These are phyloP conservation scores for Nasturtium officinale DNA, from an alignment of 345 rosid species.

Conservation along the genomic window DNA sequence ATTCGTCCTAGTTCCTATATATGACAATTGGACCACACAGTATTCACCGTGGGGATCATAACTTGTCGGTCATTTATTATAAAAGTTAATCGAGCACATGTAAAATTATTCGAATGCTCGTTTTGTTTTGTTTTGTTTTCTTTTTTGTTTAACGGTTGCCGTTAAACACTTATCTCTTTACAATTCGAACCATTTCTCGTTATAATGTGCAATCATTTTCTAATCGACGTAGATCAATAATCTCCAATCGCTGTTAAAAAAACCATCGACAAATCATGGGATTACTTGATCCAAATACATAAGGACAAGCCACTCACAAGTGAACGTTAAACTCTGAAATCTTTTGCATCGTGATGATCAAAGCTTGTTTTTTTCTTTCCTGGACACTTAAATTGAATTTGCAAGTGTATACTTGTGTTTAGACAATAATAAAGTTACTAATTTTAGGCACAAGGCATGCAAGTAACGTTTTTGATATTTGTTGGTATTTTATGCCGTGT, in stretches of 20 bases:
- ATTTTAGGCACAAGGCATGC: neutral
- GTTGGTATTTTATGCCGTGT: conserved; percentile 5
- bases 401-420: neutral
- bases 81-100: neutral
- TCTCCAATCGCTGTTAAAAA: neutral
- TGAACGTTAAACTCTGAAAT: neutral
- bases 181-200: neutral
- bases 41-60: neutral
- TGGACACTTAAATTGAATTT: neutral
- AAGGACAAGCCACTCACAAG: conserved; percentile 1
- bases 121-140: too few relatives aligned
- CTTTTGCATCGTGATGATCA: neutral
- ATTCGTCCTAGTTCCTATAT: neutral
- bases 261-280: neutral
- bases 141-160: neutral
- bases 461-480: neutral
- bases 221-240: neutral
- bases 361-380: neutral
- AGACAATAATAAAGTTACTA: neutral
- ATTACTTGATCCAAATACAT: neutral
- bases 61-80: neutral
- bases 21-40: neutral
- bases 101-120: neutral
- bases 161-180: neutral
- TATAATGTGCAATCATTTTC: neutral